A percentile compares a stretch with the other conserved stretches of the same genome.
Evolutionary conservation across 2,329 filamentous ascomycete species (phyloP).

Genomic region (Xylariaceae sp.): DNA sequence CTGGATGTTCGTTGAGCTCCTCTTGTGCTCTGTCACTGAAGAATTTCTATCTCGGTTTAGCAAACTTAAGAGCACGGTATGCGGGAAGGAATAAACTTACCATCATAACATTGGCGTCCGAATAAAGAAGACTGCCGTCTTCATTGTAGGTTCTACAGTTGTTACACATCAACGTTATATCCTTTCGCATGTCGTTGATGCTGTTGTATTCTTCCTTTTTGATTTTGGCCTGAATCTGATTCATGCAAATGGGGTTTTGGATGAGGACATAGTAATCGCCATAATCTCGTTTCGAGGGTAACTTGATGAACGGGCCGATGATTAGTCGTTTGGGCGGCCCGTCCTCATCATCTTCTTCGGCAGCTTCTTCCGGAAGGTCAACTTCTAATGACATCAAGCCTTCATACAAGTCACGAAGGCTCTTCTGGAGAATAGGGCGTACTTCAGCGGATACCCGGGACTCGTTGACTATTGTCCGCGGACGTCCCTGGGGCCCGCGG

Average conservation of each 20-base stretch:
- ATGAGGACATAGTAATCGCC: conserved; percentile 96
- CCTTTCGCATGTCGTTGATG: conserved; percentile 72
- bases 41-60: conserved; percentile 44
- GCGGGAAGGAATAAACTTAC: conserved; percentile 46
- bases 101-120: conserved; percentile 89
- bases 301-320: conserved; percentile 88
- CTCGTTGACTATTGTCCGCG: conserved; percentile 49
- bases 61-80: conserved; percentile 23
- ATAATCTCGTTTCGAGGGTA: conserved; percentile 83
- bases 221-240: conserved; percentile 89
- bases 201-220: conserved; percentile 90
- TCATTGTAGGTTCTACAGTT: conserved; percentile 98
- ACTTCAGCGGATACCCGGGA: conserved; percentile 59
- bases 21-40: conserved; percentile 51
- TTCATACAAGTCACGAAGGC: conserved; percentile 72
- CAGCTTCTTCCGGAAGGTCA: conserved; percentile 49
- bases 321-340: conserved; percentile 66
- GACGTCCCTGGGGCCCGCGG: conserved; percentile 62
- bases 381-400: conserved; percentile 79
- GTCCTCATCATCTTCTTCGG: conserved; percentile 51
- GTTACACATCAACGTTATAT: conserved; percentile 76
- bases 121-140: conserved; percentile 84
- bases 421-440: conserved; percentile 71
- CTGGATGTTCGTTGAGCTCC: conserved; percentile 48
- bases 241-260: conserved; percentile 89